A percentile compares a stretch with the other conserved stretches of the same genome.
Conservation (phyloP, 352 stramenopile species). For the Globisporangium takayamanum region DNA sequence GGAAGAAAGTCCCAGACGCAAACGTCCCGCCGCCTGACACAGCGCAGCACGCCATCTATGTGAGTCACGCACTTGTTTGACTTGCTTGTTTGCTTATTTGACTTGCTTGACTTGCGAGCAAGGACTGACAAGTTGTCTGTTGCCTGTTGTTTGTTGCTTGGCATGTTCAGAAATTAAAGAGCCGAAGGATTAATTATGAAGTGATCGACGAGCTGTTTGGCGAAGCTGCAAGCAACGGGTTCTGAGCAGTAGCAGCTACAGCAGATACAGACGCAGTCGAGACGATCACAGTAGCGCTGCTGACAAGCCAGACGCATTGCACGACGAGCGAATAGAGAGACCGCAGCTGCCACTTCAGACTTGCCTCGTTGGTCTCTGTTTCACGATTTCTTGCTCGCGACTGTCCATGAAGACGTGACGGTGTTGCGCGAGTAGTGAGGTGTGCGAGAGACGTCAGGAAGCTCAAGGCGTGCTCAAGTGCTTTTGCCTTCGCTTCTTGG, state of each 20-base stretch:
- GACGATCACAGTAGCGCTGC: not conserved
- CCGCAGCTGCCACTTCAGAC: too few relatives aligned
- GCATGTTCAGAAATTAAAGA: slow-evolving; percentile 80
- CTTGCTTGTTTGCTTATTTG: not conserved
- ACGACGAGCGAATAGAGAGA: too few relatives aligned
- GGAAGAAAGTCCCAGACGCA: slow-evolving; percentile 63
- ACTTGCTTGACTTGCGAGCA: too few relatives aligned
- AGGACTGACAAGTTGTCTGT: slow-evolving; percentile 9
- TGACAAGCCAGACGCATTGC: too few relatives aligned
- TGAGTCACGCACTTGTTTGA: slow-evolving; percentile 22
- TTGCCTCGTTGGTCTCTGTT: too few relatives aligned
- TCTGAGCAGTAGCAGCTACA: slow-evolving; percentile 20
- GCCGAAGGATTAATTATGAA: slow-evolving; percentile 86
- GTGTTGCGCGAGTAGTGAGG: not conserved
- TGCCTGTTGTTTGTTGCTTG: slow-evolving; percentile 6
- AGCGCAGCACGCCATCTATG: slow-evolving; percentile 84
- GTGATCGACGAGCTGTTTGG: slow-evolving; percentile 87
- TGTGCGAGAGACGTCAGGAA: not conserved
- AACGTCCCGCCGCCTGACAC: slow-evolving; percentile 73
- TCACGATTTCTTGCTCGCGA: too few relatives aligned
- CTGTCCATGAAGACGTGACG: too few relatives aligned
- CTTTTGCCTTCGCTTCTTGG: not conserved
- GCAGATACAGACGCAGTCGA: not conserved
- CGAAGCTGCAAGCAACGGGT: slow-evolving; percentile 69
- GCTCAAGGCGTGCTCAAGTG: not conserved